Percentiles rank a stretch among this genome's conserved stretches.
Conservation (phyloP, 768 basidiomycete species). For the Rhodocollybia butyracea region DNA sequence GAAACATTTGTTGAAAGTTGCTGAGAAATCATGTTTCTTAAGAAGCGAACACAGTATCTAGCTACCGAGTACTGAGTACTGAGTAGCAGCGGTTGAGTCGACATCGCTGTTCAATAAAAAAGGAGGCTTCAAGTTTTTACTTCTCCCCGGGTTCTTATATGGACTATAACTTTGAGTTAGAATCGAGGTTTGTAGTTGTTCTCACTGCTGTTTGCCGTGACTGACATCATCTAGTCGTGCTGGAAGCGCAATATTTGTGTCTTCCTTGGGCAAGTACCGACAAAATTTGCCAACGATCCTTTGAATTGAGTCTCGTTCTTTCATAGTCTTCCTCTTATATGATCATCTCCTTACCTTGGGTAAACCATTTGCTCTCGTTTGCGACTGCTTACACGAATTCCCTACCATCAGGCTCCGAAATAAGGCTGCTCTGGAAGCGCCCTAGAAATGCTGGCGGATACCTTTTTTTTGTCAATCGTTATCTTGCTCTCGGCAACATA, state of each 20-base stretch:
- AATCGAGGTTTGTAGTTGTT: not conserved
- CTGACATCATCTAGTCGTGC: not conserved
- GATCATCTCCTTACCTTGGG: slow-evolving; percentile 3
- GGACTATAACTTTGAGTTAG: too few species aligned
- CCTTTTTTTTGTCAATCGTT: not conserved
- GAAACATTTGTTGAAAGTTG: too few species aligned
- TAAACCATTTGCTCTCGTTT: too few species aligned
- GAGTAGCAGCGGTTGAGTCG: too few species aligned
- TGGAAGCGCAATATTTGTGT: not conserved
- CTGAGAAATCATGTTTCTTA: too few species aligned
- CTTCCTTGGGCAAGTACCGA: not conserved
- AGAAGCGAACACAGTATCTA: too few species aligned
- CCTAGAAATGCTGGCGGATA: not conserved
- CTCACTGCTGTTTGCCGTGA: not conserved
- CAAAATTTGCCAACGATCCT: not conserved
- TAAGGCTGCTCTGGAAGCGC: not conserved
- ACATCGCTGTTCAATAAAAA: too few species aligned
- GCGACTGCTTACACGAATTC: too few species aligned
- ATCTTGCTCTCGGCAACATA: slow-evolving; percentile 1
- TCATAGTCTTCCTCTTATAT: not conserved
- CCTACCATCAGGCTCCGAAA: not conserved
- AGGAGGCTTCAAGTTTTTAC: too few species aligned
- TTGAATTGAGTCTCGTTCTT: not conserved
- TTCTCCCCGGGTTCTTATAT: too few species aligned
- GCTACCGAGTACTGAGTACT: too few species aligned